Evolutionary conservation across 352 stramenopile species (phyloP).

Genomic region (Phytopythium chamaehyphon): DNA sequence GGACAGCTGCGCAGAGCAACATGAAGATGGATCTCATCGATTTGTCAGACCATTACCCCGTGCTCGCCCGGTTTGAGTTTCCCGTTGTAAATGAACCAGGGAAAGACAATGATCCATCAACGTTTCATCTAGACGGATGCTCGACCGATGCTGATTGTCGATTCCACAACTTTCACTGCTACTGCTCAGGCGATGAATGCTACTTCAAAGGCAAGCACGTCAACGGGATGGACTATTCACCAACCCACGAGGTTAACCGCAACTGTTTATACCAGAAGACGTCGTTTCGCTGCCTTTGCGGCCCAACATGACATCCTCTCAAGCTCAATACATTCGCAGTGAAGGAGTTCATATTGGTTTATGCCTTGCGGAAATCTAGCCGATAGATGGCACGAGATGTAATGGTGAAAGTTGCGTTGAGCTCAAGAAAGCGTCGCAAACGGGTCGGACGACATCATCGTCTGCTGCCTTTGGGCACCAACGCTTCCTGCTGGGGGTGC

Average conservation of each 20-base stretch:
- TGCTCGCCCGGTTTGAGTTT: constrained; percentile 68
- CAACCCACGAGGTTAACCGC: constrained; percentile 62
- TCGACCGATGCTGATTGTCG: constrained; percentile 66
- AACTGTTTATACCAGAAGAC: constrained; percentile 76
- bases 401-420: neutral
- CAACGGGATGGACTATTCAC: constrained; percentile 46
- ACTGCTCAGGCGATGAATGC: constrained; percentile 60
- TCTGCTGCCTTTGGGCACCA: constrained; percentile 15
- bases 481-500: constrained; percentile 12
- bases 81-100: constrained; percentile 33
- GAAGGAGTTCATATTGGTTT: constrained; percentile 8
- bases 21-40: constrained; percentile 59
- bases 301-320: constrained; percentile 39
- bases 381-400: neutral
- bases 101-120: constrained; percentile 45
- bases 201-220: constrained; percentile 58
- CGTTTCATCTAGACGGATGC: constrained; percentile 72
- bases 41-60: constrained; percentile 77
- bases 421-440: constrained; percentile 60
- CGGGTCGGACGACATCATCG: constrained; percentile 34
- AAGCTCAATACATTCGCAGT: constrained; percentile 8
- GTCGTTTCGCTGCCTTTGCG: constrained; percentile 56
- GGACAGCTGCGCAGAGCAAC: constrained; percentile 50
- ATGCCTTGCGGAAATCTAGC: neutral
- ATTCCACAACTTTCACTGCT: constrained; percentile 68